These are phyloP conservation scores for Microdochium trichocladiopsis DNA, from an alignment of 2,329 filamentous ascomycete species.

Conservation along the genomic window DNA sequence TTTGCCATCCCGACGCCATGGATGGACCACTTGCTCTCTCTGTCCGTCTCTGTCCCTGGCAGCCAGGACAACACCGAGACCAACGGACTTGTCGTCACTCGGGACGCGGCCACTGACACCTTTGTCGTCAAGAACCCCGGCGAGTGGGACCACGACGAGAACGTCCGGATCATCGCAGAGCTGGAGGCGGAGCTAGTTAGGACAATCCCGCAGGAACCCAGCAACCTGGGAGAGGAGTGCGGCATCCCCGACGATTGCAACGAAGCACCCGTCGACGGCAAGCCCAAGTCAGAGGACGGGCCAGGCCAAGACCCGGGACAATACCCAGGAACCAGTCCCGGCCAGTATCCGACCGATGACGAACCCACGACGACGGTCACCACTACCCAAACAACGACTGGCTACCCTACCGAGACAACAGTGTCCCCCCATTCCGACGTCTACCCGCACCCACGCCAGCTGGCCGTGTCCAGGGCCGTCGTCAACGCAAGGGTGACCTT, in stretches of 20 bases:
- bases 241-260: background rate
- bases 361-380: background rate
- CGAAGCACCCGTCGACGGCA: background rate
- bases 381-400: background rate
- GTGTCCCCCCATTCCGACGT: background rate
- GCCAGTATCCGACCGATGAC: background rate
- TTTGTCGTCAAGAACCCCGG: background rate
- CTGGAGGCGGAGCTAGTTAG: background rate
- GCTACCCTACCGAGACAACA: background rate
- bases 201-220: background rate
- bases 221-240: background rate
- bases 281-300: background rate
- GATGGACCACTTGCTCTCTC: background rate
- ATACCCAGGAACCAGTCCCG: background rate
- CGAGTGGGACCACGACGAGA: conserved; percentile 1
- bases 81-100: background rate
- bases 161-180: background rate
- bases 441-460: background rate
- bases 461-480: background rate
- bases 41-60: background rate
- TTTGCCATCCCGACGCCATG: background rate
- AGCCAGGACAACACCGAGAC: background rate
- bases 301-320: background rate
- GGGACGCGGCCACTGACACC: background rate
- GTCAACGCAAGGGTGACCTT: conserved; percentile 1